These are phyloP conservation scores for Leccinum angustisporum DNA, from an alignment of 1,284 basidiomycete species.

Conservation along the genomic window DNA sequence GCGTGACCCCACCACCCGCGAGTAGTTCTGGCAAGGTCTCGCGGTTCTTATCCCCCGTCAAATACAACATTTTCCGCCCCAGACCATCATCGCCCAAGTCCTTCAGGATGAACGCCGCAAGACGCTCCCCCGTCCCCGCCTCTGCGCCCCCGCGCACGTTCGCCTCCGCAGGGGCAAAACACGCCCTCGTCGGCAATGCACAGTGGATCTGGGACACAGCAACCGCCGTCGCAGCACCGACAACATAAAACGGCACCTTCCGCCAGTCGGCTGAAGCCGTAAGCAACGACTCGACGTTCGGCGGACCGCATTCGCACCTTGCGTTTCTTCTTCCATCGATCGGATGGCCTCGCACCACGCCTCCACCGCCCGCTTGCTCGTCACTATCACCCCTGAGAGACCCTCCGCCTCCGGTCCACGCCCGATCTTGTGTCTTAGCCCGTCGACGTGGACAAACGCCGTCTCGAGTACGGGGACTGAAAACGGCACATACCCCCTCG, in stretches of 20 bases:
- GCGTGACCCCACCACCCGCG: conserved; percentile 40
- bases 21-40: conserved; percentile 63
- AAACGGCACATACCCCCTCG: conserved; percentile 46
- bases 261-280: conserved; percentile 44
- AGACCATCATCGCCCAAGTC: conserved; percentile 36
- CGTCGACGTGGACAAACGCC: conserved; percentile 45
- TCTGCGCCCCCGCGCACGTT: conserved; percentile 33
- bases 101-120: conserved; percentile 62
- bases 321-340: conserved; percentile 7
- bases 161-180: conserved; percentile 29
- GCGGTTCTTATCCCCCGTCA: conserved; percentile 80
- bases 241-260: conserved; percentile 67
- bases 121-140: conserved; percentile 62
- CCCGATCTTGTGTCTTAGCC: conserved; percentile 45
- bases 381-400: conserved; percentile 64
- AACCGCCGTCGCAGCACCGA: conserved; percentile 62
- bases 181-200: conserved; percentile 29
- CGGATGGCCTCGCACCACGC: conserved; percentile 55
- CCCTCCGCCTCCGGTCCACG: conserved; percentile 36
- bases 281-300: background rate
- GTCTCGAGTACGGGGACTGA: conserved; percentile 73
- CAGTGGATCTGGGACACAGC: conserved; percentile 42
- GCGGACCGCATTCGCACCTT: conserved; percentile 16
- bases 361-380: conserved; percentile 69
- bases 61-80: conserved; percentile 53